These are phyloP conservation scores for Gastrodia elata DNA, from an alignment of 106 monocot species.

Conservation along the genomic window DNA sequence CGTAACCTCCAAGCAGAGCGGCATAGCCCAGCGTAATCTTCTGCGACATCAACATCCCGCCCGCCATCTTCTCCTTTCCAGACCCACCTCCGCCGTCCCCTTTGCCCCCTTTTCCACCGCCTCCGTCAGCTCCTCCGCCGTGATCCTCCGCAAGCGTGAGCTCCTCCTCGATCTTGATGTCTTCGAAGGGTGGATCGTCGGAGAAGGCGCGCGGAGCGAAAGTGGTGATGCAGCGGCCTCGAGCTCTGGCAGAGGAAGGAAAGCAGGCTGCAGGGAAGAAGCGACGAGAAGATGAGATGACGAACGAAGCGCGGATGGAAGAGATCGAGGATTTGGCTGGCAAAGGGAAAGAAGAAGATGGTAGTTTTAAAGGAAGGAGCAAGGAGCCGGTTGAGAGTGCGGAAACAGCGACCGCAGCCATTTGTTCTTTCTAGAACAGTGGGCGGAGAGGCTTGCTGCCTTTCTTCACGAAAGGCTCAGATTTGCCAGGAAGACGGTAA, in stretches of 20 bases:
- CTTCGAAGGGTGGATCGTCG: conserved; percentile 5
- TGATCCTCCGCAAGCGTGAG: background rate
- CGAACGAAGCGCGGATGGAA: conserved; percentile 6
- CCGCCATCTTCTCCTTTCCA: conserved; percentile 8
- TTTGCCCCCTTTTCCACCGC: conserved; percentile 8
- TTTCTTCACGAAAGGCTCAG: background rate
- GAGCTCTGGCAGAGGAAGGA: background rate
- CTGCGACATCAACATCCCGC: conserved; percentile 74
- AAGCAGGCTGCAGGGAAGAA: background rate
- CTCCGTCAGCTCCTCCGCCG: conserved; percentile 11
- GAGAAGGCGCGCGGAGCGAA: background rate
- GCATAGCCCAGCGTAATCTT: conserved; percentile 65
- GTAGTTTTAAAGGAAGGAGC: background rate
- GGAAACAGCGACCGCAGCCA: background rate
- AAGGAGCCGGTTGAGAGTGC: background rate
- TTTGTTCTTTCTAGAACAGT: background rate
- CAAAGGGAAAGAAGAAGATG: conserved; percentile 10
- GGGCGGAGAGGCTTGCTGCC: background rate
- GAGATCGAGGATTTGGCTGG: background rate
- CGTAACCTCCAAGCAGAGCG: conserved; percentile 54
- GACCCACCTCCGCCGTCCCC: conserved; percentile 6
- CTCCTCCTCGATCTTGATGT: background rate
- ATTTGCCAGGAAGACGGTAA: background rate
- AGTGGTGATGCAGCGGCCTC: background rate
- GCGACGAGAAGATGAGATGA: background rate